Evolutionary conservation across 352 stramenopile genomes (phyloP).

Genomic region (Phytopythium mirpurense): DNA sequence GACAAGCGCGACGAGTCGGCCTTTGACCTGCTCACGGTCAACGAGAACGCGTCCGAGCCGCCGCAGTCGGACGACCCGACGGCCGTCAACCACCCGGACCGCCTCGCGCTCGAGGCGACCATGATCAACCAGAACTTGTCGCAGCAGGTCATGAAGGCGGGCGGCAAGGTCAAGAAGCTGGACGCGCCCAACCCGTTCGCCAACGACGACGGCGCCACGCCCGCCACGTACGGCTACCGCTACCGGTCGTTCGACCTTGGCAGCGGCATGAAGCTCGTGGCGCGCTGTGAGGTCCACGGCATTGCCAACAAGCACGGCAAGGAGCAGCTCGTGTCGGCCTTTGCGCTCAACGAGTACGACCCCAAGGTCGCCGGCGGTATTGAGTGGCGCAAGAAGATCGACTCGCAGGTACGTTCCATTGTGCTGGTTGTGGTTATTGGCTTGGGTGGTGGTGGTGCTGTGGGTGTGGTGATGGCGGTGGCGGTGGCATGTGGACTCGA

Average conservation of each 20-base stretch:
- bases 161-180: slow-evolving; percentile 49
- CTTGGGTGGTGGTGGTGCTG: slow-evolving; percentile 9
- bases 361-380: slow-evolving; percentile 84
- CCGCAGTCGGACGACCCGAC: slow-evolving; percentile 82
- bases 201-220: slow-evolving; percentile 89
- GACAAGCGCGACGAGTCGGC: slow-evolving; percentile 95
- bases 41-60: slow-evolving; percentile 93
- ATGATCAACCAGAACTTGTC: slow-evolving; percentile 99
- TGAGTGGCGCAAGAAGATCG: slow-evolving; percentile 97
- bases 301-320: slow-evolving; percentile 82
- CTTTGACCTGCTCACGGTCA: slow-evolving; percentile 94
- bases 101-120: slow-evolving; percentile 94
- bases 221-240: slow-evolving; percentile 93
- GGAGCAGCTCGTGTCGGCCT: slow-evolving; percentile 93
- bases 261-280: slow-evolving; percentile 85
- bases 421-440: slow-evolving; percentile 8
- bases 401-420: slow-evolving; percentile 70
- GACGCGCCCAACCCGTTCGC: slow-evolving; percentile 92
- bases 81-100: slow-evolving; percentile 95
- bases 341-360: slow-evolving; percentile 97
- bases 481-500: slow-evolving; percentile 41
- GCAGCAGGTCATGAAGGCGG: slow-evolving; percentile 92
- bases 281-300: slow-evolving; percentile 94
- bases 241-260: slow-evolving; percentile 96
- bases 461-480: no score